phyloP scores from a whole-genome alignment of 495 filamentous ascomycete species.

The Pseudoneurospora amorphoporcata region DNA sequence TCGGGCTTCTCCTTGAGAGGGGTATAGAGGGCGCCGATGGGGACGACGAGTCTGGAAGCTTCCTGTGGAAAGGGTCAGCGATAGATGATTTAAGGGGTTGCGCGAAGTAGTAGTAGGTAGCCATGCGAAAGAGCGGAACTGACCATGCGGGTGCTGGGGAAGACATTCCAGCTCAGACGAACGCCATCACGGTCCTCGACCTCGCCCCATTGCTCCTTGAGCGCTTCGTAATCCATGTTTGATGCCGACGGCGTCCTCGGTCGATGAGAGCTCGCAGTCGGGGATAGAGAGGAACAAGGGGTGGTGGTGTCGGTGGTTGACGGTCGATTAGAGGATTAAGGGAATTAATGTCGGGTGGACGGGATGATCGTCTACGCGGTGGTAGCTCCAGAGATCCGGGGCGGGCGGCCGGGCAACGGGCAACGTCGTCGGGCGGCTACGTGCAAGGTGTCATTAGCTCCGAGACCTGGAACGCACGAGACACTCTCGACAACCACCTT shows the following conservation, averaged over 20 bases:
- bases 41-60: constrained; percentile 92
- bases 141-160: constrained; percentile 96
- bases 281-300: not conserved
- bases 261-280: not conserved
- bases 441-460: constrained; percentile 23
- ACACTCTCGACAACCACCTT: not conserved
- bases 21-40: constrained; percentile 93
- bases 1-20: constrained; percentile 93
- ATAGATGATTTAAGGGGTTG: constrained; percentile 1
- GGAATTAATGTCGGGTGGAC: not conserved
- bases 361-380: not conserved
- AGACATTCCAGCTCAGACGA: constrained; percentile 97
- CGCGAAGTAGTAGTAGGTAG: constrained; percentile 20
- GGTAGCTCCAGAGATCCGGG: not conserved
- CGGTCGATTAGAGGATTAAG: not conserved
- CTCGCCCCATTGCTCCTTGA: constrained; percentile 97
- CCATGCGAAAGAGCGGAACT: constrained; percentile 16
- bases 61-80: constrained; percentile 46
- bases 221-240: constrained; percentile 45
- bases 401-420: not conserved
- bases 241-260: not conserved
- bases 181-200: constrained; percentile 96
- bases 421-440: constrained; percentile 1
- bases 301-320: not conserved
- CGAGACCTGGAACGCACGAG: not conserved